phyloP scores from a whole-genome alignment of 805 yeast species.

The Hyphopichia homilentoma region DNA sequence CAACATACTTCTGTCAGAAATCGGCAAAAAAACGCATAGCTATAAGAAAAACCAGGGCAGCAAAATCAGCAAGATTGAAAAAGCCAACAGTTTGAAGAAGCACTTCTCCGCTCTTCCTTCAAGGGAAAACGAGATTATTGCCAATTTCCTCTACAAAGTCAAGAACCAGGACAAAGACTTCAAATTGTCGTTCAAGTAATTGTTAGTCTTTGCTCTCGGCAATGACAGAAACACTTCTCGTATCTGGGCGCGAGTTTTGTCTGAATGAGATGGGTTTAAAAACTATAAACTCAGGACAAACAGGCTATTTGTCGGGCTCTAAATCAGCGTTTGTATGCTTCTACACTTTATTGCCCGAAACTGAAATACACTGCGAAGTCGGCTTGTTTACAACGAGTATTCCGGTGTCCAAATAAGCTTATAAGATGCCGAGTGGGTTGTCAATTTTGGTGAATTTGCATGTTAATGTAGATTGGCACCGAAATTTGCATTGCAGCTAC shows the following conservation, averaged over 20 bases:
- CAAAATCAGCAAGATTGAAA: constrained; percentile 55
- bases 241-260: neutral
- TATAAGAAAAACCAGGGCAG: constrained; percentile 25
- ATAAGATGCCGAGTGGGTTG: no score
- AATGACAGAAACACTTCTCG: neutral
- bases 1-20: constrained; percentile 60
- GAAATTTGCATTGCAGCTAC: no score
- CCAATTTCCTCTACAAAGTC: constrained; percentile 84
- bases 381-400: no score
- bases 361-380: no score
- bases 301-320: no score
- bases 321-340: no score
- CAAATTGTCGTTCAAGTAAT: constrained; percentile 35
- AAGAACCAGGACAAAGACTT: constrained; percentile 57
- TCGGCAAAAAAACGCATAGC: constrained; percentile 66
- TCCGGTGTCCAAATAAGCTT: no score
- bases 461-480: no score
- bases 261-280: neutral
- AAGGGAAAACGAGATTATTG: constrained; percentile 81
- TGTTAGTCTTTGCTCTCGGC: no score
- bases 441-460: no score
- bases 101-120: constrained; percentile 61
- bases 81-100: constrained; percentile 56
- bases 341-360: no score
- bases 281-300: no score